Percentiles rank a stretch among this genome's conserved stretches.
Evolutionary conservation across 441 rosid species (phyloP).

Genomic region (Mallotus repandus): DNA sequence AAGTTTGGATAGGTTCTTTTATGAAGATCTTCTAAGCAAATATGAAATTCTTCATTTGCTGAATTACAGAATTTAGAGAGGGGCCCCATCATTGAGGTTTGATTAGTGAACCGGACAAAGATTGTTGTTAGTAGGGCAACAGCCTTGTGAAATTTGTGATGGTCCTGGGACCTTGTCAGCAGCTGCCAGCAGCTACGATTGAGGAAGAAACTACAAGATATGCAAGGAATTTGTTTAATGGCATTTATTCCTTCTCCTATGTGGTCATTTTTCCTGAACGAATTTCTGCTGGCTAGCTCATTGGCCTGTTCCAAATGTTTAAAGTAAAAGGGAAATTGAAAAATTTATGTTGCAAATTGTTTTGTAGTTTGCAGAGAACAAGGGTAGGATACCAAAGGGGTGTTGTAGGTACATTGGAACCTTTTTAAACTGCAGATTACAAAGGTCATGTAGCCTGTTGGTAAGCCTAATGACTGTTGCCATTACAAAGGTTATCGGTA

Average conservation of each 20-base stretch:
- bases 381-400: neutral
- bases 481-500: neutral
- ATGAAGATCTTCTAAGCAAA: slow-evolving; percentile 21
- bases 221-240: neutral
- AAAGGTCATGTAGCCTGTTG: neutral
- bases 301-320: neutral
- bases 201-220: neutral
- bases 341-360: neutral
- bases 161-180: slow-evolving; percentile 3
- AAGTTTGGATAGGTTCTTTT: slow-evolving; percentile 18
- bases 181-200: slow-evolving; percentile 6
- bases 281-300: neutral
- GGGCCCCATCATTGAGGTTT: slow-evolving; percentile 36
- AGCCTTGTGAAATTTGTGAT: slow-evolving; percentile 9
- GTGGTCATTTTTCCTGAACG: neutral
- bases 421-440: neutral
- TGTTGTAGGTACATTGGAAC: neutral
- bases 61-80: slow-evolving; percentile 40
- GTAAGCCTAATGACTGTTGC: neutral
- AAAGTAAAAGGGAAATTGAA: neutral
- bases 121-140: slow-evolving; percentile 2
- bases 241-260: neutral
- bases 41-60: slow-evolving; percentile 32
- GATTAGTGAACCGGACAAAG: slow-evolving; percentile 21
- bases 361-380: neutral